phyloP scores from a whole-genome alignment of 2,329 filamentous ascomycete genomes.

The Verticillium nubilum region DNA sequence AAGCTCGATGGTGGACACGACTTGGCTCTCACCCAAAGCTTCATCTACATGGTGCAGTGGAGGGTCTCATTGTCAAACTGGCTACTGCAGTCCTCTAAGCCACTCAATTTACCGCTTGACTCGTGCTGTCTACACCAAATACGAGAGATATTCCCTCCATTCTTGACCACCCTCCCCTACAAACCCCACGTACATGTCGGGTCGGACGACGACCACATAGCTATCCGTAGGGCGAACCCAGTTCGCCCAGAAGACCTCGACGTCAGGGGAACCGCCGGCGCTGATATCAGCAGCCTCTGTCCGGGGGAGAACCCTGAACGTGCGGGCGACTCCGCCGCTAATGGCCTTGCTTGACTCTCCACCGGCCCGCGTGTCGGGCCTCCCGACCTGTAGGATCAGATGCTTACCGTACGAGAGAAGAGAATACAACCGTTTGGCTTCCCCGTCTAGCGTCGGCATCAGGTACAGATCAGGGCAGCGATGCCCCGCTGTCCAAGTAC shows the following conservation, averaged over 20 bases:
- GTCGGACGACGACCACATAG: constrained; percentile 28
- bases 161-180: constrained; percentile 18
- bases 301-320: constrained; percentile 7
- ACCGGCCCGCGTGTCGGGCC: constrained; percentile 1
- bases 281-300: not conserved
- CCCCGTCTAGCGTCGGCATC: constrained; percentile 3
- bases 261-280: constrained; percentile 1
- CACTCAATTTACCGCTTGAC: not conserved
- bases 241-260: constrained; percentile 21
- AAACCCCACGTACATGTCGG: constrained; percentile 34
- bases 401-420: constrained; percentile 25
- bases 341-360: not conserved
- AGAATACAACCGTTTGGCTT: constrained; percentile 23
- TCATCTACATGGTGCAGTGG: not conserved
- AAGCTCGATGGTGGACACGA: too few species aligned
- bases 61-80: not conserved
- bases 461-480: constrained; percentile 31
- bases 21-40: too few species aligned
- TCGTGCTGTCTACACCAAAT: constrained; percentile 5
- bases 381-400: constrained; percentile 17
- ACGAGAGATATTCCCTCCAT: constrained; percentile 21
- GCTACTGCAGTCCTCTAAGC: not conserved
- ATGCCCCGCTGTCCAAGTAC: constrained; percentile 31
- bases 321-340: not conserved
- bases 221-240: constrained; percentile 19